Conservation (phyloP, 257 asterid genomes). For the Cynanchum wilfordii region DNA sequence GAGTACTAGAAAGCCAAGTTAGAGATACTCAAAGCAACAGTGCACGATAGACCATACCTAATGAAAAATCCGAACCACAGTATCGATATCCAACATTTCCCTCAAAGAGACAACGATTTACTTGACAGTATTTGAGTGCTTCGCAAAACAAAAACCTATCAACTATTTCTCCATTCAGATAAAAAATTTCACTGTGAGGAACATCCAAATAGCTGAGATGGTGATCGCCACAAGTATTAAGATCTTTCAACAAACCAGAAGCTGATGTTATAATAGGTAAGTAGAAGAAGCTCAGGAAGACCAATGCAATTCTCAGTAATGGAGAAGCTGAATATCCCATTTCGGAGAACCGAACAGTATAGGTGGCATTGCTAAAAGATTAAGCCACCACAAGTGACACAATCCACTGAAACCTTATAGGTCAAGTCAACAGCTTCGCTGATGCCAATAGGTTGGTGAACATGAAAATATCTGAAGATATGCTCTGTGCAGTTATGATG, state of each 20-base stretch:
- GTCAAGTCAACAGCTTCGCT: slow-evolving; percentile 22
- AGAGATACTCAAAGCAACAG: neutral
- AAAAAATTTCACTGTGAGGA: slow-evolving; percentile 39
- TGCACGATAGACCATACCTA: slow-evolving; percentile 44
- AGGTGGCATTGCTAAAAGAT: slow-evolving; percentile 31
- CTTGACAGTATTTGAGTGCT: slow-evolving; percentile 35
- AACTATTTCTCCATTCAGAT: slow-evolving; percentile 56
- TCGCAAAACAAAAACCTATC: slow-evolving; percentile 54
- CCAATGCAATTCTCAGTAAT: slow-evolving; percentile 33
- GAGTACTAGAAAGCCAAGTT: neutral
- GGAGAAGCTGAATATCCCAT: slow-evolving; percentile 26
- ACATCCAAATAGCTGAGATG: slow-evolving; percentile 36
- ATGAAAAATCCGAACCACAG: slow-evolving; percentile 33
- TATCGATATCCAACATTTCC: slow-evolving; percentile 29
- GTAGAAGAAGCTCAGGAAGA: slow-evolving; percentile 32
- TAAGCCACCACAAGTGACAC: slow-evolving; percentile 28
- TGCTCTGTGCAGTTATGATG: neutral
- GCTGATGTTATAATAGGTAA: slow-evolving; percentile 31
- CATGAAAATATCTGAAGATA: slow-evolving; percentile 2
- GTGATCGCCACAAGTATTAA: slow-evolving; percentile 48
- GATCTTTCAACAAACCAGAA: slow-evolving; percentile 37
- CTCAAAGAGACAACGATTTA: slow-evolving; percentile 38
- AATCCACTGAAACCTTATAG: slow-evolving; percentile 14
- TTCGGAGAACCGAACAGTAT: slow-evolving; percentile 18
- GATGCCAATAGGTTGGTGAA: neutral